phyloP scores from a whole-genome alignment of 345 rosid genomes.

The Salix viminalis region DNA sequence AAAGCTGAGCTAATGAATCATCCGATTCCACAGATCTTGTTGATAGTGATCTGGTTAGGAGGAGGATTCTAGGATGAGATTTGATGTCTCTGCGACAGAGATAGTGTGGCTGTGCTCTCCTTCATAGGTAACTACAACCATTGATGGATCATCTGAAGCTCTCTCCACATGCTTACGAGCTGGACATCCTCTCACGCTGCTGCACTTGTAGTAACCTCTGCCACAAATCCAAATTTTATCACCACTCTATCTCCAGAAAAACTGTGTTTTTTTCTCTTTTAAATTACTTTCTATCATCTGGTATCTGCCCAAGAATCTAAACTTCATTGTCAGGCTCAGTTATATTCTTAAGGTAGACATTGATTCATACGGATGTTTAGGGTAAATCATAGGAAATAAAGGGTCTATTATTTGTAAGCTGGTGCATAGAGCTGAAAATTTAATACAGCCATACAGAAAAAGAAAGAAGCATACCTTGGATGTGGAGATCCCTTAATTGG shows the following conservation, averaged over 20 bases:
- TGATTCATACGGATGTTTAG: not conserved
- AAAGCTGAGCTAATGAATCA: not conserved
- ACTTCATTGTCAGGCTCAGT: not conserved
- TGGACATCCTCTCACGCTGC: slow-evolving; percentile 28
- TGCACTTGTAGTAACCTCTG: slow-evolving; percentile 33
- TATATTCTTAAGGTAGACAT: not conserved
- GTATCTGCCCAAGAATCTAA: not conserved
- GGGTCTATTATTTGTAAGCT: not conserved
- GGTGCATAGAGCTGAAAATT: not conserved
- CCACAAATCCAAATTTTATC: not conserved
- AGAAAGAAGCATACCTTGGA: slow-evolving; percentile 20
- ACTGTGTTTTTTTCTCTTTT: too few species aligned
- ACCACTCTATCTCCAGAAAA: too few species aligned
- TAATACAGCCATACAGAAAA: too few species aligned
- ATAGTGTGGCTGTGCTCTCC: slow-evolving; percentile 34
- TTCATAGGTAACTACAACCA: slow-evolving; percentile 26
- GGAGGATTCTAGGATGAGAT: slow-evolving; percentile 82
- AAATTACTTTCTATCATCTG: not conserved
- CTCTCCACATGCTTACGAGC: slow-evolving; percentile 28
- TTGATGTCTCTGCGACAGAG: slow-evolving; percentile 54
- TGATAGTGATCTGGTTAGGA: slow-evolving; percentile 24
- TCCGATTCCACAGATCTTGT: not conserved
- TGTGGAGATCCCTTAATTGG: slow-evolving; percentile 32
- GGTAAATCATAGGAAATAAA: not conserved
- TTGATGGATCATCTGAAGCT: slow-evolving; percentile 24